A percentile compares a stretch with the other conserved stretches of the same genome.
These are phyloP conservation scores for Candida koratica DNA, from an alignment of 805 yeast species.

Conservation along the genomic window DNA sequence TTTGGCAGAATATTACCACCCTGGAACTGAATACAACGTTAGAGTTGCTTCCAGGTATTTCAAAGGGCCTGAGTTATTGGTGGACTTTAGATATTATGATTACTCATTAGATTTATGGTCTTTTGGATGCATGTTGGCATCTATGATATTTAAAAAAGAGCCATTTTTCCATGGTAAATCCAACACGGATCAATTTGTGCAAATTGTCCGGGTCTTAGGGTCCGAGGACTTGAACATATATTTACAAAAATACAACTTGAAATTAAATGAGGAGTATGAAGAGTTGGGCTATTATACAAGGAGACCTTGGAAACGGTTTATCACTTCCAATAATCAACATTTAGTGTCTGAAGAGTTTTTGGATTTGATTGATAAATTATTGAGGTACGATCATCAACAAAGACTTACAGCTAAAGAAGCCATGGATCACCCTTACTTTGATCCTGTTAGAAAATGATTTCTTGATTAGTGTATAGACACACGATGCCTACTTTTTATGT, in stretches of 20 bases:
- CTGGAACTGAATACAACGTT: conserved; percentile 84
- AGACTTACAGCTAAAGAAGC: conserved; percentile 88
- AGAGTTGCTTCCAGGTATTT: conserved; percentile 89
- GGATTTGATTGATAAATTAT: conserved; percentile 67
- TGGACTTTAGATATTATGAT: conserved; percentile 79
- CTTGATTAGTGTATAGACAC: no score
- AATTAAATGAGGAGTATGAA: conserved; percentile 74
- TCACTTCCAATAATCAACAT: conserved; percentile 50
- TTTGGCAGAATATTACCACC: conserved; percentile 87
- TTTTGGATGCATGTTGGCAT: conserved; percentile 86
- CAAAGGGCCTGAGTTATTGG: conserved; percentile 87
- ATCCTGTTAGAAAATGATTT: conserved; percentile 19
- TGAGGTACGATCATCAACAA: conserved; percentile 82
- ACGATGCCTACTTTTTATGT: no score
- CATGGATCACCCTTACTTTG: conserved; percentile 68
- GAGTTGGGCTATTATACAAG: conserved; percentile 64
- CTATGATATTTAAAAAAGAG: conserved; percentile 82
- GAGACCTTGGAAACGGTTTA: conserved; percentile 64
- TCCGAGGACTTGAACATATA: conserved; percentile 70
- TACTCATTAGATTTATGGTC: conserved; percentile 90
- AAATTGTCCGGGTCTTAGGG: conserved; percentile 84
- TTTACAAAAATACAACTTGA: conserved; percentile 63
- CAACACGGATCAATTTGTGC: conserved; percentile 87
- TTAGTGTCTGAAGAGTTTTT: conserved; percentile 53
- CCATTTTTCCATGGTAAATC: conserved; percentile 92